Conservation (phyloP, 495 filamentous ascomycete genomes). For the Penicillium daleae region DNA sequence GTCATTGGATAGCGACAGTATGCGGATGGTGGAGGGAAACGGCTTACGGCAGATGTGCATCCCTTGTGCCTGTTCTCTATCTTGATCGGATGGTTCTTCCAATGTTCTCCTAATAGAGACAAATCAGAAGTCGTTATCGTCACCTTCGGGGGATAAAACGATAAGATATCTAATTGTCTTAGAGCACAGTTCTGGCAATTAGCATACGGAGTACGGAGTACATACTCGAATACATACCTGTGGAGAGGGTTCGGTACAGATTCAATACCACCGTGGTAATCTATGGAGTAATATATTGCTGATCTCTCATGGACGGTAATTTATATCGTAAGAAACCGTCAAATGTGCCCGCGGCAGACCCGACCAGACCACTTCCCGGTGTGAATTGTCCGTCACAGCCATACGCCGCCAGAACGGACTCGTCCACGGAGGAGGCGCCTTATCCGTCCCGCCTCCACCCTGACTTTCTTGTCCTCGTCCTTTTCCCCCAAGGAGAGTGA, state of each 20-base stretch:
- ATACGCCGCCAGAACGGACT: constrained; percentile 13
- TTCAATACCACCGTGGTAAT: not conserved
- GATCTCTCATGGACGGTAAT: not conserved
- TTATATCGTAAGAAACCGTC: not conserved
- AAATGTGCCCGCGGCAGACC: not conserved
- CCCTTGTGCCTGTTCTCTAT: not conserved
- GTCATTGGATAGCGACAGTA: not conserved
- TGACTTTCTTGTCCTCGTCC: constrained; percentile 6
- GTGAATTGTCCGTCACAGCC: not conserved
- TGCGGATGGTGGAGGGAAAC: not conserved
- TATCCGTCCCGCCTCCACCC: constrained; percentile 29
- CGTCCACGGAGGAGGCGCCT: constrained; percentile 23
- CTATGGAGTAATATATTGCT: not conserved
- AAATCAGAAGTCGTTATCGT: not conserved
- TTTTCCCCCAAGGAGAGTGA: not conserved
- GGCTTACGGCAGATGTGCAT: not conserved
- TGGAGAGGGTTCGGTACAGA: not conserved
- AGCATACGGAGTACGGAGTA: not conserved
- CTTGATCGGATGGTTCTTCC: not conserved
- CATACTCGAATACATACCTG: not conserved
- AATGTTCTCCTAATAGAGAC: not conserved
- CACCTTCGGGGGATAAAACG: not conserved
- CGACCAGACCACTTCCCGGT: not conserved
- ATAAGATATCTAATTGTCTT: not conserved
- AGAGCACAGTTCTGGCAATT: not conserved